Percentiles rank a stretch among this genome's conserved stretches.
phyloP scores from a whole-genome alignment of 495 filamentous ascomycete genomes.

The Lepidopterella palustris region DNA sequence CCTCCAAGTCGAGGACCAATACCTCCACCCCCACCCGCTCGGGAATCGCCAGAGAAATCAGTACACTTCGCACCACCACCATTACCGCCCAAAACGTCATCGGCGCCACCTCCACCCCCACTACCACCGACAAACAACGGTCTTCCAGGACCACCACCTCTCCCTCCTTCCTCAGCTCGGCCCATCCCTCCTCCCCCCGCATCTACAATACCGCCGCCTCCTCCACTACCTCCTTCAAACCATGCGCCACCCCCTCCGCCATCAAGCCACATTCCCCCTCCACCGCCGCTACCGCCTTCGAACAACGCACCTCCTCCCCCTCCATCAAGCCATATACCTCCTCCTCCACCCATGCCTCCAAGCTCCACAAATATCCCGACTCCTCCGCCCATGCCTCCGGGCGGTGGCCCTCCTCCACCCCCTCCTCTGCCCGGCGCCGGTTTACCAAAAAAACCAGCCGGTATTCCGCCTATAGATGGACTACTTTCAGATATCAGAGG shows the following conservation, averaged over 20 bases:
- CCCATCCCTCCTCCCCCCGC: slow-evolving; percentile 37
- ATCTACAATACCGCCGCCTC: slow-evolving; percentile 32
- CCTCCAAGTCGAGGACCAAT: slow-evolving; percentile 62
- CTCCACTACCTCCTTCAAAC: slow-evolving; percentile 39
- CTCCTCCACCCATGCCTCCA: slow-evolving; percentile 25
- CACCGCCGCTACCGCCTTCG: slow-evolving; percentile 27
- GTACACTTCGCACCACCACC: slow-evolving; percentile 50
- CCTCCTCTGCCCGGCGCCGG: slow-evolving; percentile 50
- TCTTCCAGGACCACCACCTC: slow-evolving; percentile 22
- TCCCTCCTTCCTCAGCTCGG: slow-evolving; percentile 17
- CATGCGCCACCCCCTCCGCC: slow-evolving; percentile 26
- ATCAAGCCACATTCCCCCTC: slow-evolving; percentile 7
- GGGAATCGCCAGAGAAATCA: slow-evolving; percentile 38
- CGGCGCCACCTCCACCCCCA: slow-evolving; percentile 20
- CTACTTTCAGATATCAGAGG: slow-evolving; percentile 77
- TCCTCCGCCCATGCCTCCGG: slow-evolving; percentile 30
- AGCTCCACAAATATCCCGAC: slow-evolving; percentile 22
- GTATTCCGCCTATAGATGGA: slow-evolving; percentile 50
- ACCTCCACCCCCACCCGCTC: slow-evolving; percentile 39
- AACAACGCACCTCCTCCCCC: slow-evolving; percentile 18
- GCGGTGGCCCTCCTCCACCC: slow-evolving; percentile 37
- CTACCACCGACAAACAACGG: slow-evolving; percentile 63
- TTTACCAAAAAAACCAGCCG: slow-evolving; percentile 46
- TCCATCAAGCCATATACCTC: slow-evolving; percentile 19
- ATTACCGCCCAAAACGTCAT: slow-evolving; percentile 65